Percentiles rank a stretch among this genome's conserved stretches.
These are phyloP conservation scores for Aspergillus sojae DNA, from an alignment of 2,329 filamentous ascomycete genomes.

Conservation along the genomic window DNA sequence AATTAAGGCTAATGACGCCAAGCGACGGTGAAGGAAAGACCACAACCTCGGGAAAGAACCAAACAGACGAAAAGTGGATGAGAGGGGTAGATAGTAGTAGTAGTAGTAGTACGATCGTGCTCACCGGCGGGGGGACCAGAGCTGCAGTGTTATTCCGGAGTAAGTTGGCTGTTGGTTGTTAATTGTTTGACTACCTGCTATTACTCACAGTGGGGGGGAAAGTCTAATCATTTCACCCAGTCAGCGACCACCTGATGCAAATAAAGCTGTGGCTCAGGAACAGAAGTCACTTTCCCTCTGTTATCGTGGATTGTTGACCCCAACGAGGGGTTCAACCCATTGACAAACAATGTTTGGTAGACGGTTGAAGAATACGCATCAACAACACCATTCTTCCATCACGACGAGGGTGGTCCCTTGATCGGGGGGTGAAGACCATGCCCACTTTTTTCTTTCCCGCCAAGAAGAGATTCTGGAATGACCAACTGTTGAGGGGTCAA, in stretches of 20 bases:
- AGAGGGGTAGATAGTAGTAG: background rate
- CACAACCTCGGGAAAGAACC: background rate
- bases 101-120: background rate
- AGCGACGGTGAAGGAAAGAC: background rate
- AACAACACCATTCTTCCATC: background rate
- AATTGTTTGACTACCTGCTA: background rate
- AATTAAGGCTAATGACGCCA: background rate
- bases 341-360: background rate
- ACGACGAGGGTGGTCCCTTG: too few species aligned
- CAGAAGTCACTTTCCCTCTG: background rate
- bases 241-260: conserved; percentile 1
- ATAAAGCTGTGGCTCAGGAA: background rate
- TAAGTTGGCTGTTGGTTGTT: background rate
- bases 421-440: background rate
- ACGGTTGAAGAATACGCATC: background rate
- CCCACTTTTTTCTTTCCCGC: background rate
- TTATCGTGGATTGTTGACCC: conserved; percentile 12
- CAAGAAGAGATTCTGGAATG: background rate
- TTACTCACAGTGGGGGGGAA: conserved; percentile 1
- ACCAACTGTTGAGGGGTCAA: conserved; percentile 6
- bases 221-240: background rate
- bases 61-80: background rate
- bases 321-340: conserved; percentile 12
- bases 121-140: background rate
- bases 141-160: background rate